Conservation (phyloP, 2,329 filamentous ascomycete genomes). For the Fusarium sp. region DNA sequence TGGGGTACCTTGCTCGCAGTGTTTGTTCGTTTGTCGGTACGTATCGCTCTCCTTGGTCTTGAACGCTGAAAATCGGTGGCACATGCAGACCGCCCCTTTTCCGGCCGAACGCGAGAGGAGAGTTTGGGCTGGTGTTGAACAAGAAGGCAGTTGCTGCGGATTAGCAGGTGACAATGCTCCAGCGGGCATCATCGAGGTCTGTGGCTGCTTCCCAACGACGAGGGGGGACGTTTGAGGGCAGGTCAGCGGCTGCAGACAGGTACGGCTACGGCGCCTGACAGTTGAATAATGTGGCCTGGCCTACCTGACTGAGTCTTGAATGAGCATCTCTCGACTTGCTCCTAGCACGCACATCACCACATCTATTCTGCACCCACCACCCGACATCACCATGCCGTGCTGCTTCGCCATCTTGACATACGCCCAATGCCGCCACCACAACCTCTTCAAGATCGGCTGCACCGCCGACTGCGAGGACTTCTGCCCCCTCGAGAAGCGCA, state of each 20-base stretch:
- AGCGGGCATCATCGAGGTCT: slow-evolving; percentile 6
- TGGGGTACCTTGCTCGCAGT: neutral
- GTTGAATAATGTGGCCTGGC: neutral
- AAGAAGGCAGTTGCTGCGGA: neutral
- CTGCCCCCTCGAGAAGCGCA: slow-evolving; percentile 35
- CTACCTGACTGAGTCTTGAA: neutral
- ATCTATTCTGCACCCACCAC: neutral
- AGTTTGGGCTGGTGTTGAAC: slow-evolving; percentile 9
- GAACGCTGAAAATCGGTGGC: neutral
- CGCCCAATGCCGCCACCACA: slow-evolving; percentile 42
- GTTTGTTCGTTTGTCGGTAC: neutral
- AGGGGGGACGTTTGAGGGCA: slow-evolving; percentile 13
- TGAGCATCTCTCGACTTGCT: neutral
- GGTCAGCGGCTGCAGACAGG: slow-evolving; percentile 6
- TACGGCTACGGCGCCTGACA: neutral
- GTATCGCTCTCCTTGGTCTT: neutral
- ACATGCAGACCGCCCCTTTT: slow-evolving; percentile 26
- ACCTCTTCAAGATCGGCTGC: slow-evolving; percentile 46
- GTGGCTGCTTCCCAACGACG: slow-evolving; percentile 26
- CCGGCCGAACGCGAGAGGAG: slow-evolving; percentile 24
- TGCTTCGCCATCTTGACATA: slow-evolving; percentile 44
- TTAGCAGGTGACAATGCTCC: neutral
- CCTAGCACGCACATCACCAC: neutral
- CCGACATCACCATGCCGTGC: slow-evolving; percentile 45
- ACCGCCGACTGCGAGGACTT: slow-evolving; percentile 39